These are phyloP conservation scores for Dictyostelium gargantuum DNA, from an alignment of 208 protist species.

Conservation along the genomic window DNA sequence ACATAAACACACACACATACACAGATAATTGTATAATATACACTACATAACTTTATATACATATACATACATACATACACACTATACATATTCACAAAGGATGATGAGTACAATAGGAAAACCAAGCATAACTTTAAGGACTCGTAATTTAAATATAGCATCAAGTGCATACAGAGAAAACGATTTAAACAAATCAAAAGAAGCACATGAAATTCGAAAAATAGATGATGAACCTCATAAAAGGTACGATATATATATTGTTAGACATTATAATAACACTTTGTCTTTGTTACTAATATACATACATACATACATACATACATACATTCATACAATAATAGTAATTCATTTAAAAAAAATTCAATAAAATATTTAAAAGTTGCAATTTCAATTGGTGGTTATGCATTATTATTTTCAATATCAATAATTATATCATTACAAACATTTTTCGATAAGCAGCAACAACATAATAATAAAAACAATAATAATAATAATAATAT, in stretches of 20 bases:
- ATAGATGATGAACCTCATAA: slow-evolving; percentile 61
- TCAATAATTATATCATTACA: slow-evolving; percentile 10
- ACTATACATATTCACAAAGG: too few relatives aligned
- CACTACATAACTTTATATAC: too few relatives aligned
- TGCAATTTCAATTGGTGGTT: neutral
- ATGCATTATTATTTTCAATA: slow-evolving; percentile 38
- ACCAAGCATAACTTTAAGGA: neutral
- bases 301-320: neutral
- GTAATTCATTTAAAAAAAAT: slow-evolving; percentile 32
- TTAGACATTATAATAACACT: neutral
- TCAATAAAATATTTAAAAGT: slow-evolving; percentile 41
- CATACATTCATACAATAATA: neutral
- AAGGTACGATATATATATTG: neutral
- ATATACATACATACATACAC: too few relatives aligned
- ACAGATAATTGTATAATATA: too few relatives aligned
- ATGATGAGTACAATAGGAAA: too few relatives aligned
- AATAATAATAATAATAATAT: neutral
- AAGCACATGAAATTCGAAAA: slow-evolving; percentile 7
- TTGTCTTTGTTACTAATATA: neutral
- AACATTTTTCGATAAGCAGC: neutral
- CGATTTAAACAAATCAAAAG: neutral
- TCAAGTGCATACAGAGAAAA: slow-evolving; percentile 4
- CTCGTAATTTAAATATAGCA: neutral
- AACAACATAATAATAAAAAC: neutral
- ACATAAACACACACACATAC: too few relatives aligned